phyloP scores from a whole-genome alignment of 495 filamentous ascomycete species.

The Tuber borchii region DNA sequence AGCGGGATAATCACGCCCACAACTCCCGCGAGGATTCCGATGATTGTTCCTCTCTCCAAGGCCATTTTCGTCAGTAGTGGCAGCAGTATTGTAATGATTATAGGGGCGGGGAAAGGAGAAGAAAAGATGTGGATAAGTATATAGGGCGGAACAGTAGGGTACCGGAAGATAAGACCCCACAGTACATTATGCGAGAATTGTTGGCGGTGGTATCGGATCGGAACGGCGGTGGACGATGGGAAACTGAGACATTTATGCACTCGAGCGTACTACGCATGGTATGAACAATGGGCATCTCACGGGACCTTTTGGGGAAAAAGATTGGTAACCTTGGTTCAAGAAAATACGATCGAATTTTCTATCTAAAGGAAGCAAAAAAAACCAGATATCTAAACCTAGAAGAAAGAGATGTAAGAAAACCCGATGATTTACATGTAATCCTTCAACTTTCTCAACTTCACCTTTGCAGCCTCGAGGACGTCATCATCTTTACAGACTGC shows the following conservation, averaged over 20 bases:
- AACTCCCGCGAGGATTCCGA: neutral
- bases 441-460: constrained; percentile 76
- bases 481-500: constrained; percentile 95
- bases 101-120: neutral
- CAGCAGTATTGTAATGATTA: neutral
- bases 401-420: neutral
- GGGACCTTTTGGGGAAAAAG: neutral
- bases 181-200: neutral
- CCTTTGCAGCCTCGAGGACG: constrained; percentile 82
- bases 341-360: neutral
- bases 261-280: neutral
- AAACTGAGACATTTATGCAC: neutral
- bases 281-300: neutral
- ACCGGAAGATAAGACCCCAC: neutral
- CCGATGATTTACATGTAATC: constrained; percentile 29
- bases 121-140: neutral
- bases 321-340: neutral
- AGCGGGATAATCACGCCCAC: neutral
- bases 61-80: neutral
- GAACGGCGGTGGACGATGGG: neutral
- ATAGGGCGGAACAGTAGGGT: neutral
- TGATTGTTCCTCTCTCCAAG: neutral
- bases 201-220: neutral
- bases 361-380: neutral
- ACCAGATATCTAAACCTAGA: neutral